phyloP scores from a whole-genome alignment of 495 filamentous ascomycete species.

The Lindgomyces ingoldianus region DNA sequence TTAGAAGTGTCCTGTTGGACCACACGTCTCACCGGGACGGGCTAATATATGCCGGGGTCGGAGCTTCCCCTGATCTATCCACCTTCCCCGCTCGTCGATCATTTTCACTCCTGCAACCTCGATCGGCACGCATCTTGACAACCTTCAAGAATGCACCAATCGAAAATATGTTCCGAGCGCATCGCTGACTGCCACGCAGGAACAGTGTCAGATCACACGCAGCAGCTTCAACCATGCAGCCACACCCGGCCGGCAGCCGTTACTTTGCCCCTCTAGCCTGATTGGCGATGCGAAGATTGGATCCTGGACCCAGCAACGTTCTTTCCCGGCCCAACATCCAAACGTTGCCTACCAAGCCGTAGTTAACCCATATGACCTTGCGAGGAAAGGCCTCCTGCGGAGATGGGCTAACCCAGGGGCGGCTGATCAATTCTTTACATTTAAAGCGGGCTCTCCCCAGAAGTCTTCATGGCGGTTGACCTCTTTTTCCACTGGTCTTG shows the following conservation, averaged over 20 bases:
- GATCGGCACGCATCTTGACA: neutral
- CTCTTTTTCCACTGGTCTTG: neutral
- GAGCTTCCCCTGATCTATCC: neutral
- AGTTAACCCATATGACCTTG: neutral
- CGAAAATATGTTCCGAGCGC: neutral
- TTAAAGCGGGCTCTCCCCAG: neutral
- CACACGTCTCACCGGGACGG: too few relatives aligned
- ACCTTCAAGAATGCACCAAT: neutral
- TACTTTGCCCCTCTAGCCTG: neutral
- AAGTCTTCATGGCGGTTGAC: neutral
- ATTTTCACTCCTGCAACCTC: neutral
- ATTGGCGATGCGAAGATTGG: neutral
- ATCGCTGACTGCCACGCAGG: neutral
- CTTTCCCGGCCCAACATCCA: neutral
- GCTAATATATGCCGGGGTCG: neutral
- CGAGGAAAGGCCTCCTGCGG: neutral
- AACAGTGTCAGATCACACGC: neutral
- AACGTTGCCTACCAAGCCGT: neutral
- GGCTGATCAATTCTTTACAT: too few relatives aligned
- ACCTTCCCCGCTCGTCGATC: constrained; percentile 4
- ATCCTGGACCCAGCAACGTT: neutral
- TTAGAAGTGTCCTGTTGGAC: too few relatives aligned
- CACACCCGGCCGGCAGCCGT: neutral
- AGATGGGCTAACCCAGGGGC: too few relatives aligned
- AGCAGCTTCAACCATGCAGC: neutral